Base-by-base conservation (phyloP, 805 yeast genomes). In the Lipomyces spencermartinsiae region DNA sequence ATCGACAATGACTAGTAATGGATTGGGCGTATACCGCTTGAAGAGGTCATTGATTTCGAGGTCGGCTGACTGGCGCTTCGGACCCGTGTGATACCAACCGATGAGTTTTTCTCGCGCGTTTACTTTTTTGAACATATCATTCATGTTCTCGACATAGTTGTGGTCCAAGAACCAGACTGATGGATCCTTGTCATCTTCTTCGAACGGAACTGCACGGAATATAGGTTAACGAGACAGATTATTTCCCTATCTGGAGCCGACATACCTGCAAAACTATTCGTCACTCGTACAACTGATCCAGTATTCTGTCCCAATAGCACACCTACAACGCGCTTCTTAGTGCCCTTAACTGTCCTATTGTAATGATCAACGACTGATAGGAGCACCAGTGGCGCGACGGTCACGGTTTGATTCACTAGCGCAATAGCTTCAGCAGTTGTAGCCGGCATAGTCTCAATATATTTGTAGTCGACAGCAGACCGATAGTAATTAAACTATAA, bases 41-140 rank as follows among this genome's bases (percentile, higher is more conserved):
- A 95, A 93, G 63, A 90, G 80, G 72, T 95, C 97, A 78, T 94
- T 94, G 76, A 95, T 95, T 77, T 90, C 91, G 71, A 95, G 83
- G 77, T 95, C 99, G 16, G 96, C 89, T 1, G 93, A 85, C 74
- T 87, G 88, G 72, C 96, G 85, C 78, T 93, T 93, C 22, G 98
- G 98, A 4, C 99, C 99, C 8, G 97, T 89, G 79, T 95, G 99
- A 78, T 95, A 95, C 99, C 99, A 95, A n/a, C 99, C 99, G 77
- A 95, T 88, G 59, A 95, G 84, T 78, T 88, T 91, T 79, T 95
- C 99, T 80, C 92, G 93, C 22, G 99, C 99, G 81, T 93, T 96
- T 78, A 95, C 93, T 79, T 96, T 95, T 78, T 91, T 92, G 81
- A 93, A 94, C 99, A 95, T 95, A 73, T 93, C 97, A 72, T 93